A percentile compares a stretch with the other conserved stretches of the same genome.
phyloP scores from a whole-genome alignment of 2,329 filamentous ascomycete species.

The Xylariaceae sp. region DNA sequence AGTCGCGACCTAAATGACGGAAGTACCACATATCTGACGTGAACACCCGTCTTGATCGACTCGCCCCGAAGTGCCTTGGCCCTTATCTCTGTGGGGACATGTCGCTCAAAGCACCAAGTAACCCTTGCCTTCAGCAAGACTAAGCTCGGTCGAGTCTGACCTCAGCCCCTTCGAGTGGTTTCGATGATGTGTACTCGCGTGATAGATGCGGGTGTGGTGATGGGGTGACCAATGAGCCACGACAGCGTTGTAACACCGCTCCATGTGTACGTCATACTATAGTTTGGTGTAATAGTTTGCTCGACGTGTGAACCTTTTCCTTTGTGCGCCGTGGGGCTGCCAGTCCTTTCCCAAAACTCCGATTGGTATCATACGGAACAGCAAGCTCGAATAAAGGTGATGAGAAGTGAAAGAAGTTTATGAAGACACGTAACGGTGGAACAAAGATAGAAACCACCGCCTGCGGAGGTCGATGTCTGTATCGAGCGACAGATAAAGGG shows the following conservation, averaged over 20 bases:
- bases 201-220: constrained; percentile 2
- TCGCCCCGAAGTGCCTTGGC: no score
- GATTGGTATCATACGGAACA: constrained; percentile 26
- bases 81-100: no score
- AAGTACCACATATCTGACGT: no score
- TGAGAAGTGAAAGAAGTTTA: constrained; percentile 2
- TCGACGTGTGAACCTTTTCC: constrained; percentile 10
- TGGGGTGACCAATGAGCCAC: constrained; percentile 5
- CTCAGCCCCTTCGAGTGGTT: background rate
- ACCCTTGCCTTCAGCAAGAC: background rate
- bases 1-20: no score
- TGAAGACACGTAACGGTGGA: constrained; percentile 4
- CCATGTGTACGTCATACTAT: constrained; percentile 1
- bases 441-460: constrained; percentile 3
- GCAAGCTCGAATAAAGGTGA: constrained; percentile 20
- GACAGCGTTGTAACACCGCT: constrained; percentile 18
- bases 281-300: constrained; percentile 9
- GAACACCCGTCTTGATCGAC: no score
- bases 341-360: constrained; percentile 28
- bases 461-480: no score
- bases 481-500: no score
- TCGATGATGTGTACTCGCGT: background rate
- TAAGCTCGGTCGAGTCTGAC: constrained; percentile 1
- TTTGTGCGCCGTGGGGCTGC: constrained; percentile 25
- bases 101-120: no score